Evolutionary conservation across 306 rosid species (phyloP).

Genomic region (Fragaria nilgerrensis): DNA sequence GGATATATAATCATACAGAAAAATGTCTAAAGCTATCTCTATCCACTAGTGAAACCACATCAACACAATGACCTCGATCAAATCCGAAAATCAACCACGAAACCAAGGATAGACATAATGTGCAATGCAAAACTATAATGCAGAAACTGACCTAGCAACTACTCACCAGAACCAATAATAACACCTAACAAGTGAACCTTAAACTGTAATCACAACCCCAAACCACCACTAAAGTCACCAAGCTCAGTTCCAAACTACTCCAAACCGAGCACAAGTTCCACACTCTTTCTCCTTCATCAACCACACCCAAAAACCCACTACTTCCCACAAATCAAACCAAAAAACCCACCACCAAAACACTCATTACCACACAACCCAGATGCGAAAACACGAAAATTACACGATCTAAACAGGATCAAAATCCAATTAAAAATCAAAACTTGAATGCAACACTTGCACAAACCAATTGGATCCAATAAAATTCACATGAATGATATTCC

Average conservation of each 20-base stretch:
- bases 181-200: slow-evolving; percentile 23
- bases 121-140: slow-evolving; percentile 27
- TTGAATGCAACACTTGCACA: slow-evolving; percentile 42
- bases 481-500: background rate
- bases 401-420: slow-evolving; percentile 62
- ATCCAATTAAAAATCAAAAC: slow-evolving; percentile 42
- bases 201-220: slow-evolving; percentile 19
- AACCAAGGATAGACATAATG: background rate
- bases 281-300: slow-evolving; percentile 27
- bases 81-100: slow-evolving; percentile 18
- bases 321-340: slow-evolving; percentile 30
- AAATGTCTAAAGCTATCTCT: background rate
- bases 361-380: slow-evolving; percentile 30
- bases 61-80: slow-evolving; percentile 15
- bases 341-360: slow-evolving; percentile 32
- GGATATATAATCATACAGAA: background rate
- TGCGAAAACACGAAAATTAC: slow-evolving; percentile 37
- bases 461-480: slow-evolving; percentile 69
- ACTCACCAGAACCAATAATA: slow-evolving; percentile 18
- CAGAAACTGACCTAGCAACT: slow-evolving; percentile 19
- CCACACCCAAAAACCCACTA: slow-evolving; percentile 14
- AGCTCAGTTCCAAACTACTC: slow-evolving; percentile 41
- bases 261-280: slow-evolving; percentile 8
- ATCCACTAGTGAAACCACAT: slow-evolving; percentile 19
- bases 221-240: slow-evolving; percentile 30